Evolutionary conservation across 2,329 filamentous ascomycete species (phyloP).

Genomic region (Aspergillus piperis): DNA sequence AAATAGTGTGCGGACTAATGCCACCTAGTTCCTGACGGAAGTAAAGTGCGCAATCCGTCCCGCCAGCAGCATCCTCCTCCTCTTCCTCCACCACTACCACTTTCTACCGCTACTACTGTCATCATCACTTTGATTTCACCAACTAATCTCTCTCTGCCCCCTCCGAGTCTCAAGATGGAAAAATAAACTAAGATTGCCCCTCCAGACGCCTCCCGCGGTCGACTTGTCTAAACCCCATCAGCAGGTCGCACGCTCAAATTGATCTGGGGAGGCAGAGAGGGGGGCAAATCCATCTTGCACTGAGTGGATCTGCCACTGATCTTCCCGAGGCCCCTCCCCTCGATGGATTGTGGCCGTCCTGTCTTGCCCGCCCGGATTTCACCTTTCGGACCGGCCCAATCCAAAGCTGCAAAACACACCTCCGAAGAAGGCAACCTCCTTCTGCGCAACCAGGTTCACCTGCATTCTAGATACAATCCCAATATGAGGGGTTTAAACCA

Average conservation of each 20-base stretch:
- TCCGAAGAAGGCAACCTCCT: slow-evolving; percentile 2
- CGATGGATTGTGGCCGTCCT: slow-evolving; percentile 7
- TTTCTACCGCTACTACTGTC: background rate
- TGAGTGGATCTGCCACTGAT: slow-evolving; percentile 13
- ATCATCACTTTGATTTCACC: background rate
- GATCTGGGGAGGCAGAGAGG: slow-evolving; percentile 12
- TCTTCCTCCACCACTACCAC: background rate
- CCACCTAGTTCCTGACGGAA: slow-evolving; percentile 4
- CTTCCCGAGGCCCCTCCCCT: slow-evolving; percentile 4
- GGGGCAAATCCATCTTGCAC: slow-evolving; percentile 7
- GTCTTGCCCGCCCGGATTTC: slow-evolving; percentile 11
- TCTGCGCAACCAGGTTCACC: background rate
- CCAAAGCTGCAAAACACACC: background rate
- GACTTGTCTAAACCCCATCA: background rate
- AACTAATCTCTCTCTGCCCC: background rate
- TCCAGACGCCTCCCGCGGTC: slow-evolving; percentile 9
- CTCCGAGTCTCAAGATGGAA: background rate
- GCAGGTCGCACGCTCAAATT: slow-evolving; percentile 1
- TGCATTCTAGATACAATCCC: background rate
- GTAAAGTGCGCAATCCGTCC: slow-evolving; percentile 6
- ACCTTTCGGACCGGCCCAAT: slow-evolving; percentile 4
- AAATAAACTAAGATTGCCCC: background rate
- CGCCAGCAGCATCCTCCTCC: slow-evolving; percentile 7
- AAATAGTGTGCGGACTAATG: slow-evolving; percentile 13
- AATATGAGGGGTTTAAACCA: background rate